phyloP scores from a whole-genome alignment of 2,329 filamentous ascomycete species.

The Nigrospora oryzae region DNA sequence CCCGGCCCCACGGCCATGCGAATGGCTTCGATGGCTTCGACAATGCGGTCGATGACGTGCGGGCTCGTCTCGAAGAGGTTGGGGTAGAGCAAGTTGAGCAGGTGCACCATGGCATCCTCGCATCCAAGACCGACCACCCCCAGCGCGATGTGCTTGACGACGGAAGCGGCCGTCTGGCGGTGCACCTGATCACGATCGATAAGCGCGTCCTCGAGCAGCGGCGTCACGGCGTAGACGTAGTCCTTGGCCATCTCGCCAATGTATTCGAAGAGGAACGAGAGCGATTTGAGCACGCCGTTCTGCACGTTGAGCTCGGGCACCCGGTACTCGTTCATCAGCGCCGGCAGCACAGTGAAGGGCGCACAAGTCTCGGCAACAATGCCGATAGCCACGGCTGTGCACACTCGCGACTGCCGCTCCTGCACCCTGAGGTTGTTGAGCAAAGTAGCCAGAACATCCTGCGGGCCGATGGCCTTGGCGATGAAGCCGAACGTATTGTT shows the following conservation, averaged over 20 bases:
- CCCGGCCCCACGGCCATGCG: slow-evolving; percentile 89
- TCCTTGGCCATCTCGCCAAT: slow-evolving; percentile 99
- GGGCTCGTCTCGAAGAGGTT: slow-evolving; percentile 97
- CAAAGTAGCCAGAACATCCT: slow-evolving; percentile 91
- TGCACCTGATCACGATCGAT: slow-evolving; percentile 98
- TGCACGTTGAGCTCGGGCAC: slow-evolving; percentile 98
- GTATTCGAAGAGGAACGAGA: slow-evolving; percentile 97
- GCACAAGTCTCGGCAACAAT: slow-evolving; percentile 98
- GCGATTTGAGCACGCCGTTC: slow-evolving; percentile 93
- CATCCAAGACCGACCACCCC: slow-evolving; percentile 96
- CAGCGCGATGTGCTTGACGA: slow-evolving; percentile 95
- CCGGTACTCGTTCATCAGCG: slow-evolving; percentile 98
- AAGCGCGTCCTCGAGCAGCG: slow-evolving; percentile 88
- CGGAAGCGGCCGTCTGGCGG: slow-evolving; percentile 88
- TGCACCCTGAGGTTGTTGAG: slow-evolving; percentile 96
- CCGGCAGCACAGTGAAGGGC: slow-evolving; percentile 96
- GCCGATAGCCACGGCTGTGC: slow-evolving; percentile 95
- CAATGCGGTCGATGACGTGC: slow-evolving; percentile 95
- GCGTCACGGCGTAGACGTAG: slow-evolving; percentile 97
- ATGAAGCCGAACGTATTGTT: slow-evolving; percentile 99
- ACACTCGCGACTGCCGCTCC: slow-evolving; percentile 95
- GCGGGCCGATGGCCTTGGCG: slow-evolving; percentile 95
- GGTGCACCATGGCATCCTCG: slow-evolving; percentile 96
- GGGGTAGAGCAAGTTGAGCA: slow-evolving; percentile 91
- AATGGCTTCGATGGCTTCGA: slow-evolving; percentile 95